Conservation (phyloP, 805 yeast species). For the Candida nitratophila region DNA sequence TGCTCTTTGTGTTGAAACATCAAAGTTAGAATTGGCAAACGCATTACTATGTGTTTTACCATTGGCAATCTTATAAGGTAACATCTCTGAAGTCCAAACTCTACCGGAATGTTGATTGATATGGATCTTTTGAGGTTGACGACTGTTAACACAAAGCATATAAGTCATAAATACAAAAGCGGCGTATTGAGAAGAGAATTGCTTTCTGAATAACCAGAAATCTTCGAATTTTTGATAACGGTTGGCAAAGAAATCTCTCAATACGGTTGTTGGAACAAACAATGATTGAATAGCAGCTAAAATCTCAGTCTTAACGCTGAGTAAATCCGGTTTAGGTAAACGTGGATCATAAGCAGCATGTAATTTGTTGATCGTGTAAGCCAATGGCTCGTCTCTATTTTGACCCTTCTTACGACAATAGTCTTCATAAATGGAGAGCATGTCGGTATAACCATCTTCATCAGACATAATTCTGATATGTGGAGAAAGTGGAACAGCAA, state of each 20-base stretch:
- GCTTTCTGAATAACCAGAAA: conserved; percentile 95
- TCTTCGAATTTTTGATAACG: conserved; percentile 78
- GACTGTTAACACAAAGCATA: conserved; percentile 86
- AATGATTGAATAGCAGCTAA: conserved; percentile 82
- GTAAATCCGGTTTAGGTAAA: conserved; percentile 85
- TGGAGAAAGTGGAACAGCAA: conserved; percentile 91
- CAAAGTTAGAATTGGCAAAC: conserved; percentile 37
- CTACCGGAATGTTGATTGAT: conserved; percentile 77
- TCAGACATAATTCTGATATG: conserved; percentile 87
- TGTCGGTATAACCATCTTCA: conserved; percentile 65
- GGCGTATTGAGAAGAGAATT: conserved; percentile 91
- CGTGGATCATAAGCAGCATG: conserved; percentile 92
- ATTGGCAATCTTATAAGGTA: conserved; percentile 75
- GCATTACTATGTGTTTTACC: conserved; percentile 34
- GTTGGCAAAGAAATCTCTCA: conserved; percentile 69
- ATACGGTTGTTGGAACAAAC: conserved; percentile 76
- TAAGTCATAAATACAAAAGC: conserved; percentile 87
- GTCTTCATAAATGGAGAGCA: conserved; percentile 82
- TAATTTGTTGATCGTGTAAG: conserved; percentile 76
- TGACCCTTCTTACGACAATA: conserved; percentile 68
- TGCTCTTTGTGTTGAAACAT: conserved; percentile 43
- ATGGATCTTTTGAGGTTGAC: conserved; percentile 91
- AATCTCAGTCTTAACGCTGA: conserved; percentile 86
- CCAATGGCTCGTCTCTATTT: conserved; percentile 84
- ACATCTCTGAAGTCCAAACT: conserved; percentile 92